Percentiles rank a stretch among this genome's conserved stretches.
These are phyloP conservation scores for Fusarium brachygibbosum DNA, from an alignment of 2,329 filamentous ascomycete species.

Conservation along the genomic window DNA sequence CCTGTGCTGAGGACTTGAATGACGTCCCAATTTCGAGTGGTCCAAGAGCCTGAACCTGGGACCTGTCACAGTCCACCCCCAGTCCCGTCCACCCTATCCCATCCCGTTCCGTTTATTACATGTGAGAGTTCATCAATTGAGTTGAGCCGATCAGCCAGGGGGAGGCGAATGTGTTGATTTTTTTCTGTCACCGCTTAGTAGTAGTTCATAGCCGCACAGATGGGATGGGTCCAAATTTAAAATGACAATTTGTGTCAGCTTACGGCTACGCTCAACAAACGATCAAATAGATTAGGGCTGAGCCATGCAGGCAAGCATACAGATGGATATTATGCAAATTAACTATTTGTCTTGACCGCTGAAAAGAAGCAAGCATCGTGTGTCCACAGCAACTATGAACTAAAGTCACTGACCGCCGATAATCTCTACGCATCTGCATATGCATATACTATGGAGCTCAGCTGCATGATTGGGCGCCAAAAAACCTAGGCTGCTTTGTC, in stretches of 20 bases:
- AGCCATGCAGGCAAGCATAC: constrained; percentile 14
- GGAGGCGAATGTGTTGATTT: constrained; percentile 2
- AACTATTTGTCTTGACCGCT: constrained; percentile 42
- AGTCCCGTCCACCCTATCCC: background rate
- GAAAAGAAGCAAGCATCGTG: constrained; percentile 37
- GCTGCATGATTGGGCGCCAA: constrained; percentile 29
- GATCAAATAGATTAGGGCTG: constrained; percentile 28
- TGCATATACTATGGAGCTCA: constrained; percentile 13
- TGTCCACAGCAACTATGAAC: constrained; percentile 14
- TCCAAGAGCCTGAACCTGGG: constrained; percentile 38
- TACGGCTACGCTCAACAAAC: constrained; percentile 32
- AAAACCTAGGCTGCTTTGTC: constrained; percentile 12
- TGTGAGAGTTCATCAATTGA: constrained; percentile 18
- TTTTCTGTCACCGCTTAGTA: constrained; percentile 30
- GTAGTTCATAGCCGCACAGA: constrained; percentile 25
- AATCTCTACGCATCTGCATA: constrained; percentile 5
- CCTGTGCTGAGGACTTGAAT: constrained; percentile 42
- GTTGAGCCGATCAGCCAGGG: constrained; percentile 36
- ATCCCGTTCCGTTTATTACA: constrained; percentile 7
- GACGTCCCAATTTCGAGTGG: constrained; percentile 49
- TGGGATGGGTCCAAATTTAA: constrained; percentile 35
- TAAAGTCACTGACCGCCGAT: constrained; percentile 21
- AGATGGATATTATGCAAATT: background rate
- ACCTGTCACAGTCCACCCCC: constrained; percentile 31
- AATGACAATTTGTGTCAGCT: constrained; percentile 40